Evolutionary conservation across 805 yeast genomes (phyloP), one percentile per base, ranked within the genome.

Genomic region (Wickerhamiella dianesei): DNA sequence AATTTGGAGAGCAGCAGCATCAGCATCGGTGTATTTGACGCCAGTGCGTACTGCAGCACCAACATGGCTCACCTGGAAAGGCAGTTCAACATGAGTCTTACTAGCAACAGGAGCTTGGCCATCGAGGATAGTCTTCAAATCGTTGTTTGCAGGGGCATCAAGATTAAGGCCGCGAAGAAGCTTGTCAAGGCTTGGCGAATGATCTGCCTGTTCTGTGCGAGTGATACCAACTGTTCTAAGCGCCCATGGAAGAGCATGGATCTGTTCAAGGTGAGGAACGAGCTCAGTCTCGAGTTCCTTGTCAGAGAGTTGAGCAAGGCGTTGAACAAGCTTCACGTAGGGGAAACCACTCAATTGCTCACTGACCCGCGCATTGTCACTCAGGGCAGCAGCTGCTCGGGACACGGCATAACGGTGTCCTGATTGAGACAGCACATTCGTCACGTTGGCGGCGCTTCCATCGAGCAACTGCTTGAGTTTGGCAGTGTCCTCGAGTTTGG

Each of bases 41-140:
- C 77, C 67, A 20, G 95, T 95, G 6, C 67, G 59, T 18, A 76
- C 61, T 0, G 84, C 80, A 19, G 75, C 66, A 0, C 95, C 81
- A 0, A 92, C 73, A 59, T 86, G 89, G 41, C 84, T 80, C 3
- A 89, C 94, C 59, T 86, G 96, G 65, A 82, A 85, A 19, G 96
- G 96, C 50, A 89, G 70, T 50, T 77, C 69, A 45, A 87, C 70
- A 51, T 75, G 70, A 0, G 78, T 72, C 35, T 74, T 66, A 3
- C 44, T 49, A 1, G 56, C 47, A 12, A 45, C 45, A 18, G 48
- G 48, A 3, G 41, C 48, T 45, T 48, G 46, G 14, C 21, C 22
- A n/a, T 39, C 41, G 8, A 20, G 40, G 25, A 44, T 22, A 20
- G 44, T 36, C 1, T 32, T 37, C 35, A 32, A 18, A 14, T 17